phyloP scores from a whole-genome alignment of 768 basidiomycete species.

The Termitomyces heimii region DNA sequence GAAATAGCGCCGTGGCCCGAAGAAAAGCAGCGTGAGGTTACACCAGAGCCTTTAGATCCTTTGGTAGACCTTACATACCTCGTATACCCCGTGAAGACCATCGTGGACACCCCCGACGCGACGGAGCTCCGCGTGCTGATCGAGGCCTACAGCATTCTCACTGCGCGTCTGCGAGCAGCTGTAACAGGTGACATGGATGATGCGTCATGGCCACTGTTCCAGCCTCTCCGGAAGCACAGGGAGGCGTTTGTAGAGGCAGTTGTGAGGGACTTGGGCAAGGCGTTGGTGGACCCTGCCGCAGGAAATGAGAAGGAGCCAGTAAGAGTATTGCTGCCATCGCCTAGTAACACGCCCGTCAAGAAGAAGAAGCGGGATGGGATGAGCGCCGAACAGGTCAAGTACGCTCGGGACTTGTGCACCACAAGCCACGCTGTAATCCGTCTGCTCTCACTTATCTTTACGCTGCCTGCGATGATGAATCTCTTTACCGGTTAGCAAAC shows the following conservation, averaged over 20 bases:
- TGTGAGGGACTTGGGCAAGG: conserved; percentile 64
- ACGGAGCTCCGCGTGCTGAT: conserved; percentile 53
- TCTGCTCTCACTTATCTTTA: conserved; percentile 55
- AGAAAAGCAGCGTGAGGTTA: conserved; percentile 49
- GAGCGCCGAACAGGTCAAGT: conserved; percentile 72
- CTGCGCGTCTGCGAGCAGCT: conserved; percentile 52
- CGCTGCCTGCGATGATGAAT: conserved; percentile 49
- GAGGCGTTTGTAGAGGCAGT: conserved; percentile 49
- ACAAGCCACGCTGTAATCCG: conserved; percentile 67
- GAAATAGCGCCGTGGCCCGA: conserved; percentile 34
- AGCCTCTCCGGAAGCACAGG: conserved; percentile 55
- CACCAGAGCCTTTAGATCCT: conserved; percentile 74
- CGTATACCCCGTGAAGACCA: conserved; percentile 53
- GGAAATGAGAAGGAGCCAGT: conserved; percentile 20
- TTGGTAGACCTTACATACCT: conserved; percentile 61
- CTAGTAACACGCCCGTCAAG: conserved; percentile 52
- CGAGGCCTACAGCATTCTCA: conserved; percentile 68
- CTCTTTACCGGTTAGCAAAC: conserved; percentile 55
- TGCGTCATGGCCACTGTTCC: conserved; percentile 66
- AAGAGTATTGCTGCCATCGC: conserved; percentile 52
- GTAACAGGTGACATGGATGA: conserved; percentile 43
- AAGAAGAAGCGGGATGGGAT: conserved; percentile 63
- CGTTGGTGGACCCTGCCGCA: conserved; percentile 50
- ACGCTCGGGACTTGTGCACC: conserved; percentile 74
- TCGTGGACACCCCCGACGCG: conserved; percentile 36